phyloP scores from a whole-genome alignment of 1,284 basidiomycete genomes.

The Vanrija sp. region DNA sequence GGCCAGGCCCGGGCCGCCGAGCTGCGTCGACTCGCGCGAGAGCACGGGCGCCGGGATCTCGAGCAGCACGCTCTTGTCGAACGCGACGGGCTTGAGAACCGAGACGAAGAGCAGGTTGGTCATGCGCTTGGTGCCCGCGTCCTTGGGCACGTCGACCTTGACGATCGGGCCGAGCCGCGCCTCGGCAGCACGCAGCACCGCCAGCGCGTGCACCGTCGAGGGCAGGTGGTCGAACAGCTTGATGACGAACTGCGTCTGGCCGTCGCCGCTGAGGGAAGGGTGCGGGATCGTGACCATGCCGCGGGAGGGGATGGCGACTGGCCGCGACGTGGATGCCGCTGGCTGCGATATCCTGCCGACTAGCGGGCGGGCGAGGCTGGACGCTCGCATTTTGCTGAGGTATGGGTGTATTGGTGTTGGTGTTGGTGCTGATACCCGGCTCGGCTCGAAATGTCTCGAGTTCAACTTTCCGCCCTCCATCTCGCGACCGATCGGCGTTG shows the following conservation, averaged over 20 bases:
- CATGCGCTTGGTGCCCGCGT: slow-evolving; percentile 20
- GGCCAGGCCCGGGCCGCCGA: slow-evolving; percentile 1
- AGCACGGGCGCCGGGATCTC: slow-evolving; percentile 27
- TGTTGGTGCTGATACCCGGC: no score
- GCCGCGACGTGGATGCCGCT: not conserved
- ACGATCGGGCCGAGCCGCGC: slow-evolving; percentile 25
- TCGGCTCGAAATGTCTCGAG: no score
- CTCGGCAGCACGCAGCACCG: slow-evolving; percentile 32
- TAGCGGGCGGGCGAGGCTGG: no score
- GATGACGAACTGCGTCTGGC: slow-evolving; percentile 20
- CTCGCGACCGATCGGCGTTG: no score
- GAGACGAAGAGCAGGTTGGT: slow-evolving; percentile 18
- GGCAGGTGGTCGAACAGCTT: slow-evolving; percentile 15
- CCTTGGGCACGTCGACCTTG: slow-evolving; percentile 20
- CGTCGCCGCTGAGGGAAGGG: slow-evolving; percentile 19
- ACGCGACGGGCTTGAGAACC: slow-evolving; percentile 26
- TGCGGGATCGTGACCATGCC: slow-evolving; percentile 22
- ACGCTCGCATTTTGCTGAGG: no score
- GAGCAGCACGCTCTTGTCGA: slow-evolving; percentile 19
- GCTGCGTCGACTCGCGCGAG: not conserved
- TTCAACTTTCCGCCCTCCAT: no score
- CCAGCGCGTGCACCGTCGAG: slow-evolving; percentile 23
- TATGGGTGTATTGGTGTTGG: no score
- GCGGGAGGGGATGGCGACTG: not conserved
- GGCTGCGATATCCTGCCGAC: no score